Base-by-base conservation (phyloP, 352 stramenopile genomes). In the Phytophthora parvispora region DNA sequence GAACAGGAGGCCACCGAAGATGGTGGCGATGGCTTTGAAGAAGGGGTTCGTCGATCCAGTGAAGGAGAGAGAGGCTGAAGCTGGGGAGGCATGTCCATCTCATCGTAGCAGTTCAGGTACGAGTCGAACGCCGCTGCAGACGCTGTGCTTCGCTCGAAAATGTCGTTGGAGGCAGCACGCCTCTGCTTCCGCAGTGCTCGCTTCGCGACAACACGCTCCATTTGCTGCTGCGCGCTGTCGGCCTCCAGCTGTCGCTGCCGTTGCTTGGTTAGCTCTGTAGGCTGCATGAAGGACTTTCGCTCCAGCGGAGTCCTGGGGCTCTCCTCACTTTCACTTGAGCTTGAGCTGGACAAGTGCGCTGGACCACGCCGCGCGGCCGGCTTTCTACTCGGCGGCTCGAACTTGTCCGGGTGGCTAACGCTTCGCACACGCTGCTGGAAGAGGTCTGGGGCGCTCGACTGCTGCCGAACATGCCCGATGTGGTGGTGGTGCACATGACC, bases 201-300 rank as follows among this genome's bases (percentile, higher is more conserved):
- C 58, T 80, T 74, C 24, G 62, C 69, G 43, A 60, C 69, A 24
- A 77, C 54, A 16, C 68, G 62, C 25, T 76, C 77, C 47, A 67
- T 75, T 42, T 72, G 42, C 25, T 67, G 40, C 38, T 65, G 64
- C 48, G 54, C 50, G 36, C 49, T 55, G 22, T 69, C 59, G 10
- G 55, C 48, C 32, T 81, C 60, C 28, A 60, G 18, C 32, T 80
- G 72, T 28, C 64, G 72, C 53, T 83, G 74, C 13, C 67, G 70
- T 40, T 85, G 71, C 34, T 74, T 82, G 25, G 64, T 59, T 10
- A 82, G 67, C 54, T 90, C 84, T n/a, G 83, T 90, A 15, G 77
- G 72, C 53, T 89, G 81, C 69, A 83, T 76, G 45, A 90, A 93
- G 24, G 77, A 88, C 71, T 89, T 93, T 49, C 27, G 61, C 51